Evolutionary conservation across 2,329 filamentous ascomycete species (phyloP), one percentile per base, ranked within the genome.

Genomic region (Tolypocladium amazonense): DNA sequence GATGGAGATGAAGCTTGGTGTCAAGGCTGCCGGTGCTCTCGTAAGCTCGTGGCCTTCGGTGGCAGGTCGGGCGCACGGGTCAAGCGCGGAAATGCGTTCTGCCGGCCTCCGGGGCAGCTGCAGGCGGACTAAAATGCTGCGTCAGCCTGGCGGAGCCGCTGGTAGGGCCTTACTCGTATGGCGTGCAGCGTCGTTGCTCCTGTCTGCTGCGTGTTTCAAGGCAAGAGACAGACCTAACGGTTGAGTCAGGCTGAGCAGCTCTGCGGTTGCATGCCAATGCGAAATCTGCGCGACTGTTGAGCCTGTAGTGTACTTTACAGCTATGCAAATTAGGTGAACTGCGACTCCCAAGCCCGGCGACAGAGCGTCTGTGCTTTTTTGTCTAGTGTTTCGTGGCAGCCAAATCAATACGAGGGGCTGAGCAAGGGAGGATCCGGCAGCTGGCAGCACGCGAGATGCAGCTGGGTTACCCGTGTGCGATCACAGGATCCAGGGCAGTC

Each of bases 11-110:
- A 62, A 62, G 63, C 61, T 59, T 58, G 63, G 45, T 56, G 56
- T 58, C 66, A 62, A 68, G 65, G 65, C 65, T 65, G 58, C 65
- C 61, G 59, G 63, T 59, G 57, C 53, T 65, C 66, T 66, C 66
- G 66, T 66, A 66, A 67, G 65, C 65, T 56, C 56, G 56, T 54
- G 41, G 55, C n/a, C 39, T 12, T 18, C 15, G 18, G n/a, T n/a
- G n/a, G 27, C 33, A 35, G 18, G 27, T 33, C 7, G 25, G 7
- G 27, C 27, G 27, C 18, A 20, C 18, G 15, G 50, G 27, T 12
- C 27, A 9, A 27, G 18, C 27, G 3, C 50, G 50, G 50, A 53
- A 53, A 59, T 56, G 18, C 12, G 50, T 65, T 66, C 57, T 60
- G 60, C 65, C 65, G 64, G n/a, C 7, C n/a, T 62, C 61, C 61